Evolutionary conservation across 495 filamentous ascomycete genomes (phyloP), one percentile per base, ranked within the genome.

Genomic region (Aspergillus bridgeri): DNA sequence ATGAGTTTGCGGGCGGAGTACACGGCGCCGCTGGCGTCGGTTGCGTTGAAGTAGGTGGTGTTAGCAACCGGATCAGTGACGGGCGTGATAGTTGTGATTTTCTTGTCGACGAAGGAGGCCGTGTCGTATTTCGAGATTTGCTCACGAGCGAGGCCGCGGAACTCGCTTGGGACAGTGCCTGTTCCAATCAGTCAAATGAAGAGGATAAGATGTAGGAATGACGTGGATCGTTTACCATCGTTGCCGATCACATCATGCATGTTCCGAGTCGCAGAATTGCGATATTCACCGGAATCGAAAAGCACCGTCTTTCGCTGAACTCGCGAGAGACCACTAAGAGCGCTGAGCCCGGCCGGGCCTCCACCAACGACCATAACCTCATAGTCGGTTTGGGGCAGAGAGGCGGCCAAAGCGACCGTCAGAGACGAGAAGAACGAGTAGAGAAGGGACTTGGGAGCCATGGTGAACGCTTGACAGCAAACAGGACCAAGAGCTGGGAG

Each of bases 231-330:
- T 9, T 22, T 64, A 84, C 81, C 81, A 56, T 85, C 82, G 60
- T 79, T 81, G 5, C 80, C 81, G 38, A 84, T 74, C 5, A 84
- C 80, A 60, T 84, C 81, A 65, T 85, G 82, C 80, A 82, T 80
- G 47, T 81, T 74, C 22, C 79, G 64, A 0, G 81, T 82, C 5
- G 75, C 68, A n/a, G 54, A 75, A 63, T 85, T 85, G 55, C 81
- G 79, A 57, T 85, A 85, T 18, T 77, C 69, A 33, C 76, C 73
- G 38, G 77, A 81, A 63, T 85, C 82, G 60, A 84, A 79, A 50
- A 85, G 58, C 18, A 81, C 68, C 3, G 79, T 75, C 21, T 69
- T 78, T 6, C 82, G 70, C 5, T 76, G 74, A 11, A 84, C 81
- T 6, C 82, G 76, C 9, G 77, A 79, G 9, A 85, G 75, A 57